Evolutionary conservation across 2,329 filamentous ascomycete species (phyloP).

Genomic region (Xylaria sp.): DNA sequence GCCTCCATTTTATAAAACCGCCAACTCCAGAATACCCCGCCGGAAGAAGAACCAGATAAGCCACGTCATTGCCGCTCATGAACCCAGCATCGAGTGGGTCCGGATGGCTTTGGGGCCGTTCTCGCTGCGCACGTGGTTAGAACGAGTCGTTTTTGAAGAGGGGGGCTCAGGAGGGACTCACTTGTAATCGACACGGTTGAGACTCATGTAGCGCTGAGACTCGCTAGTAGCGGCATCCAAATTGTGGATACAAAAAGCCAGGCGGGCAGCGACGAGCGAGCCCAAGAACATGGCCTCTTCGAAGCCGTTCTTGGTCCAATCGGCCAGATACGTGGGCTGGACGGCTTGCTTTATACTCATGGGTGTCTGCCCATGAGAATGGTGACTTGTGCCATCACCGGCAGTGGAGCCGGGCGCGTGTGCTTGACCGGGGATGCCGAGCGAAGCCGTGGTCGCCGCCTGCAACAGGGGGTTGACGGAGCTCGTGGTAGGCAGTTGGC

Average conservation of each 20-base stretch:
- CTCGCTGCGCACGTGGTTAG: constrained; percentile 32
- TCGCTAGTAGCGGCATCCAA: constrained; percentile 63
- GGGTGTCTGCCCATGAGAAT: constrained; percentile 76
- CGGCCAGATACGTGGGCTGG: constrained; percentile 85
- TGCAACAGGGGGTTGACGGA: constrained; percentile 89
- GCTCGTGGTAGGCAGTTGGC: constrained; percentile 59
- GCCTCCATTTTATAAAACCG: constrained; percentile 30
- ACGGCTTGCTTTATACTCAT: constrained; percentile 83
- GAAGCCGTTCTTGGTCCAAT: constrained; percentile 83
- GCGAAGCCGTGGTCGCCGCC: constrained; percentile 81
- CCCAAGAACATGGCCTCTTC: constrained; percentile 90
- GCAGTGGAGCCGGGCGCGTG: constrained; percentile 55
- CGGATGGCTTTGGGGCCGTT: constrained; percentile 38
- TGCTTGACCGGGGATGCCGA: constrained; percentile 55
- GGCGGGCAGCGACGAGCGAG: constrained; percentile 80
- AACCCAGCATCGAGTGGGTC: constrained; percentile 35
- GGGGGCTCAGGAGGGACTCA: constrained; percentile 48
- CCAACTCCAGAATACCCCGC: constrained; percentile 31
- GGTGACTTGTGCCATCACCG: constrained; percentile 57
- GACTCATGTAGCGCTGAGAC: constrained; percentile 64
- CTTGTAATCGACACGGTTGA: constrained; percentile 70
- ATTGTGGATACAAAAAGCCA: constrained; percentile 69
- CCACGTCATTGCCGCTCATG: neutral
- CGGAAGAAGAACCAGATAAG: constrained; percentile 18
- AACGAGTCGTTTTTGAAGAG: neutral